Evolutionary conservation across 1,284 basidiomycete genomes (phyloP).

Genomic region (Peniophora sp.): DNA sequence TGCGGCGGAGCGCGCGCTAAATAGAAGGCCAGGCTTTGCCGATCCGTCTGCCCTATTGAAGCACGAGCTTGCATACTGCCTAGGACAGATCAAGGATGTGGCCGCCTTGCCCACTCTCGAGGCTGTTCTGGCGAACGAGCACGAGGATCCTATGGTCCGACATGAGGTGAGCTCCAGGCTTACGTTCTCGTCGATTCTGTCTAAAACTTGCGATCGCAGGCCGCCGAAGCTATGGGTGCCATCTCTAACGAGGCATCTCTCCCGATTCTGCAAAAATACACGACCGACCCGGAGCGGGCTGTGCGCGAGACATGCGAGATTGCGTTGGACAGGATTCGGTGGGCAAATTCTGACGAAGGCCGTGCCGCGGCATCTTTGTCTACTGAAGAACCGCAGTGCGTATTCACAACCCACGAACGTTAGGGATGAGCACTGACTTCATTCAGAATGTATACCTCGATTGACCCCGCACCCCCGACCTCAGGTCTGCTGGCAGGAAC

Average conservation of each 20-base stretch:
- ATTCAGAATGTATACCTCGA: constrained; percentile 69
- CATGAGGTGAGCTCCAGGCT: constrained; percentile 68
- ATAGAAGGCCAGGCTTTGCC: constrained; percentile 54
- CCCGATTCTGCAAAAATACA: constrained; percentile 67
- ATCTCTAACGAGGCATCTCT: constrained; percentile 70
- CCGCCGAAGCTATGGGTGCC: constrained; percentile 97
- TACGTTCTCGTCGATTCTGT: background rate
- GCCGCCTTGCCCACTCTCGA: constrained; percentile 79
- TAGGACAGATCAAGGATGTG: constrained; percentile 82
- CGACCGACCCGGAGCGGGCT: constrained; percentile 67
- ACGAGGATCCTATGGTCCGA: constrained; percentile 94
- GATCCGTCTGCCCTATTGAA: constrained; percentile 91
- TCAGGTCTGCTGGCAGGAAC: constrained; percentile 50
- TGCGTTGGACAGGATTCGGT: constrained; percentile 91
- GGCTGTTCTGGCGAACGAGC: constrained; percentile 59
- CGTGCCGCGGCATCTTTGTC: constrained; percentile 5
- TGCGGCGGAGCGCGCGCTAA: no score
- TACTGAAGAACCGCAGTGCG: constrained; percentile 23
- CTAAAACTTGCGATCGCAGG: constrained; percentile 34
- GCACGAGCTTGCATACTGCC: constrained; percentile 95
- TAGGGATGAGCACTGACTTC: background rate
- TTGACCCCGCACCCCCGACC: constrained; percentile 90
- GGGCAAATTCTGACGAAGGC: constrained; percentile 79
- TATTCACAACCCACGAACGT: background rate
- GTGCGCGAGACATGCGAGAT: constrained; percentile 98